Evolutionary conservation across 2,329 filamentous ascomycete species (phyloP).

Genomic region (Aspergillus sp.): DNA sequence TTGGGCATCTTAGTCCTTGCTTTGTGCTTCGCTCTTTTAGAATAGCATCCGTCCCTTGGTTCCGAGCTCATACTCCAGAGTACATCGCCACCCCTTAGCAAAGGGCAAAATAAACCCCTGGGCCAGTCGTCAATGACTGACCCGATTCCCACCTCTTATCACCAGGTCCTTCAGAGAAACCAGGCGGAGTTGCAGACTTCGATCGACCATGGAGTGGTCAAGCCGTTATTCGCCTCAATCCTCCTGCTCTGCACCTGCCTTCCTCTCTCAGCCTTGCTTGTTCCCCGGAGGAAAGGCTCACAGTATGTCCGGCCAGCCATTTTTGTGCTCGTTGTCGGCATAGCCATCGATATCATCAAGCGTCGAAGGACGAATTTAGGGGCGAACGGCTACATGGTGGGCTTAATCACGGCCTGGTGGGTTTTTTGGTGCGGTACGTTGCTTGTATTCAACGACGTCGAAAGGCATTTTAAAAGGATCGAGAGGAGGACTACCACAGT

Average conservation of each 20-base stretch:
- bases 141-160: conserved; percentile 17
- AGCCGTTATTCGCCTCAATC: conserved; percentile 29
- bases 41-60: too few relatives aligned
- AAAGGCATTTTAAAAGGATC: conserved; percentile 47
- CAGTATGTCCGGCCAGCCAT: conserved; percentile 35
- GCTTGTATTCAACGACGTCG: conserved; percentile 47
- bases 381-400: conserved; percentile 46
- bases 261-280: conserved; percentile 42
- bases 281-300: conserved; percentile 36
- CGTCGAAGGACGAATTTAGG: conserved; percentile 41
- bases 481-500: conserved; percentile 28
- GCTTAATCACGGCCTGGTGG: conserved; percentile 46
- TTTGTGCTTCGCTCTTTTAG: too few relatives aligned
- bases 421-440: conserved; percentile 45
- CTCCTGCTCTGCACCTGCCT: conserved; percentile 20
- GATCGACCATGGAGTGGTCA: conserved; percentile 19
- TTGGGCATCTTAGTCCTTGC: too few relatives aligned
- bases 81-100: not conserved
- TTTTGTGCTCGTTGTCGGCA: conserved; percentile 35
- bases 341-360: conserved; percentile 36
- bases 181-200: conserved; percentile 14
- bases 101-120: not conserved
- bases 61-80: too few relatives aligned
- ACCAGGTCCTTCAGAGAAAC: conserved; percentile 16
- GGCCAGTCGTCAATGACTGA: conserved; percentile 15